Percentiles rank a stretch among this genome's conserved stretches.
These are phyloP conservation scores for Penstemon eatonii DNA, from an alignment of 257 asterid genomes.

Conservation along the genomic window DNA sequence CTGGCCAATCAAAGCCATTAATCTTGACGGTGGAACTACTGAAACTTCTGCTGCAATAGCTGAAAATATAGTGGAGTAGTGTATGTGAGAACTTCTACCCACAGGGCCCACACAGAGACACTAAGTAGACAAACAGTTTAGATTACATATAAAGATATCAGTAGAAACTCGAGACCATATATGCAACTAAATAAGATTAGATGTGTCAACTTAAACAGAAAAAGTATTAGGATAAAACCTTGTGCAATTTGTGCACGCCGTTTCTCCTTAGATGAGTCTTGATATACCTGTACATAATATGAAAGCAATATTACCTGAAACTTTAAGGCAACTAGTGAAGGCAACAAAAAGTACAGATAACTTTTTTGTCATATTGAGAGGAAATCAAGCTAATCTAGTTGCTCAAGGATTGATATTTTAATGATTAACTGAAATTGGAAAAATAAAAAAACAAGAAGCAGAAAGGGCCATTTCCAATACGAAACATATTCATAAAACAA, in stretches of 20 bases:
- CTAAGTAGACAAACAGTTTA: not conserved
- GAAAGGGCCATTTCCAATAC: slow-evolving; percentile 1
- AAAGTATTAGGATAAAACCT: slow-evolving; percentile 44
- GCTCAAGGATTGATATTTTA: not conserved
- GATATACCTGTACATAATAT: slow-evolving; percentile 58
- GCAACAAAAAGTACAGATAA: not conserved
- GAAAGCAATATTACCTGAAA: slow-evolving; percentile 21
- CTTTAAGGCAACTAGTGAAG: not conserved
- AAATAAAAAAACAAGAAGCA: slow-evolving; percentile 4
- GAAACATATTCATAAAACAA: slow-evolving; percentile 1
- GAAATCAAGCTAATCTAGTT: not conserved
- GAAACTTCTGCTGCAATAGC: slow-evolving; percentile 95
- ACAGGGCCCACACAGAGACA: not conserved
- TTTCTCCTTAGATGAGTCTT: slow-evolving; percentile 84
- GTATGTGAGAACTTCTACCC: slow-evolving; percentile 25
- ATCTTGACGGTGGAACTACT: slow-evolving; percentile 97
- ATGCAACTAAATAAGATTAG: slow-evolving; percentile 20
- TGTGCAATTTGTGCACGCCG: slow-evolving; percentile 87
- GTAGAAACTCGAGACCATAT: not conserved
- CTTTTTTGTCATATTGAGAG: not conserved
- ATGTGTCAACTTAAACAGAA: slow-evolving; percentile 16
- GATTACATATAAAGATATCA: not conserved
- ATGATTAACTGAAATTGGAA: not conserved
- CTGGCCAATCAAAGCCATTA: slow-evolving; percentile 98
- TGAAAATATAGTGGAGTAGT: slow-evolving; percentile 43